Conservation (phyloP, 192 early-diverging fungal genomes). For the Rhizophlyctis rosea region DNA sequence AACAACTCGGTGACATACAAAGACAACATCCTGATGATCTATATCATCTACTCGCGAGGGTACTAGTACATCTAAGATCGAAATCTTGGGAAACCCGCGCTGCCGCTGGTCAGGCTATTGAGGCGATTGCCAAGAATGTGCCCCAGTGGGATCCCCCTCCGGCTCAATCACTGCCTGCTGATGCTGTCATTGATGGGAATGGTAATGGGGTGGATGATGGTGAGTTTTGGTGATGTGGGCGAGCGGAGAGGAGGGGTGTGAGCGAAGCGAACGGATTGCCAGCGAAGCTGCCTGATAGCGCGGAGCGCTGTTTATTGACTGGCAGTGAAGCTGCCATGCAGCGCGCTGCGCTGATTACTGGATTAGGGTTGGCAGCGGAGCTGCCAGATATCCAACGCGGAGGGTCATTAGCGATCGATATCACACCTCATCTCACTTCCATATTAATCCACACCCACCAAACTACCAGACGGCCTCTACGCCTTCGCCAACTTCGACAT, state of each 20-base stretch:
- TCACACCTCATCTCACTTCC: too few relatives aligned
- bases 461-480: constrained; percentile 46
- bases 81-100: constrained; percentile 93
- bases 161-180: constrained; percentile 4
- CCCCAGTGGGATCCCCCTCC: constrained; percentile 65
- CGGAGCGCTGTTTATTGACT: too few relatives aligned
- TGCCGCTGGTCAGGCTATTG: constrained; percentile 89
- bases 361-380: too few relatives aligned
- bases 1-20: constrained; percentile 94
- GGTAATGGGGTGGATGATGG: constrained; percentile 9
- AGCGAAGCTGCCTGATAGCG: too few relatives aligned
- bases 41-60: constrained; percentile 76
- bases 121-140: constrained; percentile 88
- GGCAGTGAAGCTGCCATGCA: too few relatives aligned
- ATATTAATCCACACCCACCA: neutral
- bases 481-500: constrained; percentile 83
- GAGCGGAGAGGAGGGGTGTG: too few relatives aligned
- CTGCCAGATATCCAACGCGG: too few relatives aligned
- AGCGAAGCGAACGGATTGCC: too few relatives aligned
- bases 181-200: constrained; percentile 7
- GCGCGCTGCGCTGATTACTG: too few relatives aligned
- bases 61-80: constrained; percentile 78
- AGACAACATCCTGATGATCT: constrained; percentile 91
- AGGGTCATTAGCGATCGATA: too few relatives aligned
- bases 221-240: too few relatives aligned